Evolutionary conservation across 345 rosid species (phyloP).

Genomic region (Corymbia maculata): DNA sequence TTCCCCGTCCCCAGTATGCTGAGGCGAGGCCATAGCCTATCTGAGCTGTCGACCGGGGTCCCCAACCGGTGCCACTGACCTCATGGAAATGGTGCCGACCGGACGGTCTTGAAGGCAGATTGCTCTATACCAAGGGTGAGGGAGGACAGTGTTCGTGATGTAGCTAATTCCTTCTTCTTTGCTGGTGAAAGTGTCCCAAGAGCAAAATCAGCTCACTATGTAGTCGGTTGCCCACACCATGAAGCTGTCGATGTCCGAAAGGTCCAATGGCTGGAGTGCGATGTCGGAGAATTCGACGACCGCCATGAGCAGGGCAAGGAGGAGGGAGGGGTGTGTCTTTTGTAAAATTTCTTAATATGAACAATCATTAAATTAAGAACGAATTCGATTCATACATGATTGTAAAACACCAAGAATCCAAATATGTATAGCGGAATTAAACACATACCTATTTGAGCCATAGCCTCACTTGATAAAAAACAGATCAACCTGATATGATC

Average conservation of each 20-base stretch:
- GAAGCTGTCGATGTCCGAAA: slow-evolving; percentile 41
- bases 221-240: slow-evolving; percentile 54
- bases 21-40: slow-evolving; percentile 13
- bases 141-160: slow-evolving; percentile 14
- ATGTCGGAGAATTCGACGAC: neutral
- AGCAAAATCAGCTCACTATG: slow-evolving; percentile 32
- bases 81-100: slow-evolving; percentile 38
- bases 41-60: slow-evolving; percentile 13
- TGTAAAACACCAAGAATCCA: too few relatives aligned
- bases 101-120: slow-evolving; percentile 44
- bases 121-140: slow-evolving; percentile 62
- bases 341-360: too few relatives aligned
- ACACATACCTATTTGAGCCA: too few relatives aligned
- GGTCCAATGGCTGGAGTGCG: slow-evolving; percentile 21
- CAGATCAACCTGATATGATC: too few relatives aligned
- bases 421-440: too few relatives aligned
- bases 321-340: neutral
- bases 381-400: too few relatives aligned
- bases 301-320: neutral
- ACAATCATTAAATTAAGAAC: too few relatives aligned
- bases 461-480: too few relatives aligned
- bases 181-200: slow-evolving; percentile 39
- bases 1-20: slow-evolving; percentile 18
- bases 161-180: slow-evolving; percentile 33
- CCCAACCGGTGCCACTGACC: slow-evolving; percentile 9